Percentiles rank a stretch among this genome's conserved stretches.
phyloP scores from a whole-genome alignment of 2,329 filamentous ascomycete genomes.

The Xylariaceae sp. region DNA sequence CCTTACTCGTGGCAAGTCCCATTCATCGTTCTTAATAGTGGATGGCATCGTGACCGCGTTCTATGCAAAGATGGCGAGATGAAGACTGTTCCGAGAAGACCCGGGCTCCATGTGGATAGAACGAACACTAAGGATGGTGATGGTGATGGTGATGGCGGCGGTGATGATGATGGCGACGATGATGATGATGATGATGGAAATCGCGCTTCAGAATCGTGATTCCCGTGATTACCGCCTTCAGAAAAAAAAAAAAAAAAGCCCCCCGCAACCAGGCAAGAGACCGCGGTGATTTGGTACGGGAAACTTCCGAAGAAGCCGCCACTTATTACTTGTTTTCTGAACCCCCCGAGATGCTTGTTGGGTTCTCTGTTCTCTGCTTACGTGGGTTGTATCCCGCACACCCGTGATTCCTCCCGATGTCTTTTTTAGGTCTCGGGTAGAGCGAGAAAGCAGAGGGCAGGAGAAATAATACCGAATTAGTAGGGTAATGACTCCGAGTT shows the following conservation, averaged over 20 bases:
- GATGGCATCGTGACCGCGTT: slow-evolving; percentile 26
- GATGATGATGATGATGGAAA: not conserved
- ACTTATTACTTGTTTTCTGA: not conserved
- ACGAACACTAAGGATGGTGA: no score
- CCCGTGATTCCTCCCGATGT: no score
- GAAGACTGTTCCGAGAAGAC: not conserved
- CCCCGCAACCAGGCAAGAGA: not conserved
- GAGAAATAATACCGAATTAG: no score
- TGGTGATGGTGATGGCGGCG: no score
- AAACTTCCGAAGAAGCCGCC: not conserved
- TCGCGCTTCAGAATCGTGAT: not conserved
- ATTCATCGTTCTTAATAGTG: slow-evolving; percentile 29
- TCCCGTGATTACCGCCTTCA: no score
- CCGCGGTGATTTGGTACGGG: not conserved
- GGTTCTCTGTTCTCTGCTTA: not conserved
- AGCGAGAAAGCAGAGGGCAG: no score
- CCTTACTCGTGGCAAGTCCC: slow-evolving; percentile 33
- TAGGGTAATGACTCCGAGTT: no score
- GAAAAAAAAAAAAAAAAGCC: not conserved
- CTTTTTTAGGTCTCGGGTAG: no score
- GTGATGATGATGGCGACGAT: no score
- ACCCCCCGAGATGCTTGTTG: not conserved
- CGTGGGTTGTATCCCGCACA: not conserved
- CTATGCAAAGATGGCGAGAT: not conserved
- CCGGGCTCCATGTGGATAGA: no score